Conservation (phyloP, 106 monocot species). For the Dioscorea alata region DNA sequence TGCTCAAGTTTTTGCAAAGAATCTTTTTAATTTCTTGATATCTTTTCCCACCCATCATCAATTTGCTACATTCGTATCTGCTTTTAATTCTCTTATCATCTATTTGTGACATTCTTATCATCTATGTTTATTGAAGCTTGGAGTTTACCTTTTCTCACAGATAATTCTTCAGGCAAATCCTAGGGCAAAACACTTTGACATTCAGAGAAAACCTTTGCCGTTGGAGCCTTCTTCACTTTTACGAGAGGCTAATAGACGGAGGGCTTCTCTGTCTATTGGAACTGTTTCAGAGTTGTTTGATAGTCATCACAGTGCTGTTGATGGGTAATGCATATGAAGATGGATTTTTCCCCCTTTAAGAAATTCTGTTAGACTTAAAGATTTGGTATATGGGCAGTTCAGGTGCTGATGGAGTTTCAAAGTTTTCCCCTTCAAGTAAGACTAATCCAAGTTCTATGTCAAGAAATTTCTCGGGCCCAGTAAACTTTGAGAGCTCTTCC, state of each 20-base stretch:
- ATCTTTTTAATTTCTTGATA: no score
- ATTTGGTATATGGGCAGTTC: conserved; percentile 57
- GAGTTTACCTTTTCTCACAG: conserved; percentile 20
- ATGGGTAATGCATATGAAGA: conserved; percentile 46
- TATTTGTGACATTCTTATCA: no score
- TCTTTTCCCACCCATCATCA: no score
- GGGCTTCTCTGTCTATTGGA: conserved; percentile 88
- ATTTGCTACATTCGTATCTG: no score
- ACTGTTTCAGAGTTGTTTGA: conserved; percentile 64
- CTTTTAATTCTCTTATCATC: no score
- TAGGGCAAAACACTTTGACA: conserved; percentile 70
- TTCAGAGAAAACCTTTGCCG: conserved; percentile 81
- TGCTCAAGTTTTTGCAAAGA: no score
- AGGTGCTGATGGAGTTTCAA: conserved; percentile 64
- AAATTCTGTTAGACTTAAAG: conserved; percentile 16
- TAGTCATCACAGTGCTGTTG: conserved; percentile 14
- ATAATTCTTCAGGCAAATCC: conserved; percentile 67
- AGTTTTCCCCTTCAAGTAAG: conserved; percentile 44
- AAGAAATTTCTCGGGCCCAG: conserved; percentile 62
- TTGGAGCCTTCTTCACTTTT: conserved; percentile 92
- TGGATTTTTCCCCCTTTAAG: background rate
- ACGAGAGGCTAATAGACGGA: conserved; percentile 89
- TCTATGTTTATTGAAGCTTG: no score
- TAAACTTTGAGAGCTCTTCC: conserved; percentile 42
- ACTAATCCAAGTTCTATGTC: conserved; percentile 36